These are phyloP conservation scores for Davidsoniella eucalypti DNA, from an alignment of 2,329 filamentous ascomycete genomes.

Conservation along the genomic window DNA sequence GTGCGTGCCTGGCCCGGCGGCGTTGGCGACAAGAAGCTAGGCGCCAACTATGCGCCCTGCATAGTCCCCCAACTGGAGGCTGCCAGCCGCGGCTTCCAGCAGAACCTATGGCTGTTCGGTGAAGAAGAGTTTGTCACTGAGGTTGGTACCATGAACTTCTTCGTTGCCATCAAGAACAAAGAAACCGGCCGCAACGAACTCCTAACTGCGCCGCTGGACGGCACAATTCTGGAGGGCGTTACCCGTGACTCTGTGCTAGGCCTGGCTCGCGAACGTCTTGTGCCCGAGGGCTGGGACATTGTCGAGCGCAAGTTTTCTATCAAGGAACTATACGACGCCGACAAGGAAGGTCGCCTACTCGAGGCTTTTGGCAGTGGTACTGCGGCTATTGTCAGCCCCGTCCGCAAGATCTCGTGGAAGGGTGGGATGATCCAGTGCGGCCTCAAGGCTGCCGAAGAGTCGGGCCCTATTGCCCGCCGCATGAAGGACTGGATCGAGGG, in stretches of 20 bases:
- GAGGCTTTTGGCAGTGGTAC: slow-evolving; percentile 93
- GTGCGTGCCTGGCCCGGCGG: slow-evolving; percentile 96
- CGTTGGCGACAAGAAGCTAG: slow-evolving; percentile 95
- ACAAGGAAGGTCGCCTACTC: slow-evolving; percentile 67
- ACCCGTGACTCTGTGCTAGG: slow-evolving; percentile 81
- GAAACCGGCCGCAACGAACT: slow-evolving; percentile 82
- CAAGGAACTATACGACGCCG: slow-evolving; percentile 65
- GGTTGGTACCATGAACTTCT: slow-evolving; percentile 98
- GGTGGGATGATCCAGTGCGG: slow-evolving; percentile 70
- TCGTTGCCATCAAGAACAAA: slow-evolving; percentile 70
- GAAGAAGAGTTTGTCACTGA: slow-evolving; percentile 93
- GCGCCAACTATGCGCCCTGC: slow-evolving; percentile 98
- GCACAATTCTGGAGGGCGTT: slow-evolving; percentile 90
- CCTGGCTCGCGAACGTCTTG: slow-evolving; percentile 69
- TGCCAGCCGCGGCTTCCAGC: slow-evolving; percentile 81
- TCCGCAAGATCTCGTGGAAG: slow-evolving; percentile 79
- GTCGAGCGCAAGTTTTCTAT: slow-evolving; percentile 86
- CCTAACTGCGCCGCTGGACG: slow-evolving; percentile 86
- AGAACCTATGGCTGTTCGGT: slow-evolving; percentile 96
- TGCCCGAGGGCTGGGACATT: slow-evolving; percentile 74
- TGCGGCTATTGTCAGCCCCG: slow-evolving; percentile 81
- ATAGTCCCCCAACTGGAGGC: slow-evolving; percentile 92
- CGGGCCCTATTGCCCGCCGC: slow-evolving; percentile 64
- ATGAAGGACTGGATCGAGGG: slow-evolving; percentile 97
- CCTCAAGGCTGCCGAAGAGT: slow-evolving; percentile 64